A percentile compares a stretch with the other conserved stretches of the same genome.
These are phyloP conservation scores for Tuber brumale DNA, from an alignment of 495 filamentous ascomycete species.

Conservation along the genomic window DNA sequence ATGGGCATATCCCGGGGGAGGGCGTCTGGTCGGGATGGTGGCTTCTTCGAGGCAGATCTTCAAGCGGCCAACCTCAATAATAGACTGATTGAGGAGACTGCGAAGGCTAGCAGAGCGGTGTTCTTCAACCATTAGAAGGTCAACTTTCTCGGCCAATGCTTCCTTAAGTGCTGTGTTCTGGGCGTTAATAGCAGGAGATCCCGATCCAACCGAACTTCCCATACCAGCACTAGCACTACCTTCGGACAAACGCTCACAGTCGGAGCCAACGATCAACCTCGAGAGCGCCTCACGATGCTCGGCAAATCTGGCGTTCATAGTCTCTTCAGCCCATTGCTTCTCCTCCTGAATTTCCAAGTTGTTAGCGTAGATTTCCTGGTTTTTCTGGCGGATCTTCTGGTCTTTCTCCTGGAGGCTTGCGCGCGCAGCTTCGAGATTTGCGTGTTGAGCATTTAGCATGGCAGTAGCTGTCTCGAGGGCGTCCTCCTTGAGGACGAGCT, in stretches of 20 bases:
- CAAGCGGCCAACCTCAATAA: not conserved
- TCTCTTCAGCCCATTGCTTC: not conserved
- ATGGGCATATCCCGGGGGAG: not conserved
- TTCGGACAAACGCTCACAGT: not conserved
- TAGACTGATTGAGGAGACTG: not conserved
- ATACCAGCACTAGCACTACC: not conserved
- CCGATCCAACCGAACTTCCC: not conserved
- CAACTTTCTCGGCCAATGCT: not conserved
- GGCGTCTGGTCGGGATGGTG: not conserved
- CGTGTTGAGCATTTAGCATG: not conserved
- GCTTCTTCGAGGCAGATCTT: not conserved
- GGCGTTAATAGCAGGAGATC: not conserved
- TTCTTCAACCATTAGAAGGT: not conserved
- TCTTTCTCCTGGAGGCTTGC: not conserved
- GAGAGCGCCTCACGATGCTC: not conserved
- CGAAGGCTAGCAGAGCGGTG: not conserved
- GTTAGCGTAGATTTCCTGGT: not conserved
- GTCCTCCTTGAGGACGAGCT: not conserved
- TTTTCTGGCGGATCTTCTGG: not conserved
- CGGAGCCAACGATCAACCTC: not conserved
- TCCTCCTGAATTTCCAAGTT: not conserved
- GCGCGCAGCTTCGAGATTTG: not conserved
- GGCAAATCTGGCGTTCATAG: not conserved
- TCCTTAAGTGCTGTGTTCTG: not conserved
- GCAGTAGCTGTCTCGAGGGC: not conserved